Percentiles rank a stretch among this genome's conserved stretches.
phyloP scores from a whole-genome alignment of 176 grass and related monocot genomes.

The Aegilops sharonensis region DNA sequence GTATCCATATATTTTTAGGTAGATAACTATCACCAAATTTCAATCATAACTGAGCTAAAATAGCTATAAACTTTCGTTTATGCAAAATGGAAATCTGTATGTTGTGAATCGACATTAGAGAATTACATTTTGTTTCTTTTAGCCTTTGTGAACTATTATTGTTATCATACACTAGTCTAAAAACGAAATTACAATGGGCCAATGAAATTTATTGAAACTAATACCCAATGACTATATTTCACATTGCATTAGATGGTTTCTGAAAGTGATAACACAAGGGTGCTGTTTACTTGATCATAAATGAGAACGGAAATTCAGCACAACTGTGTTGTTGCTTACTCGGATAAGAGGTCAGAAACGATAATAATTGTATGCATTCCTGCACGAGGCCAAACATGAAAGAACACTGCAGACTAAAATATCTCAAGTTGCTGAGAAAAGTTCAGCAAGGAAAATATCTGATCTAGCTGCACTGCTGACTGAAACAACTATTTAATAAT shows the following conservation, averaged over 20 bases:
- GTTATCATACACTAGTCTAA: background rate
- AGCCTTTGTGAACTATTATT: background rate
- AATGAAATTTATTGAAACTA: conserved; percentile 12
- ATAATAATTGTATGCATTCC: background rate
- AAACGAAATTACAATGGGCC: background rate
- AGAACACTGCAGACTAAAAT: background rate
- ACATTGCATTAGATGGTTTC: background rate
- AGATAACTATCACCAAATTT: background rate
- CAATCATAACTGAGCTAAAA: background rate
- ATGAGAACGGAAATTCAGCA: background rate
- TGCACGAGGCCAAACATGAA: background rate
- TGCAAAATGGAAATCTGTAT: background rate
- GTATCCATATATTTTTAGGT: background rate
- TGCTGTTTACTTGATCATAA: conserved; percentile 7
- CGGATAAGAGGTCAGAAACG: background rate
- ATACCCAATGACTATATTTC: background rate
- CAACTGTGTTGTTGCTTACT: background rate
- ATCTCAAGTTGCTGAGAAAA: background rate
- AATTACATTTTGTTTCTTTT: background rate
- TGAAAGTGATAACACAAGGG: background rate
- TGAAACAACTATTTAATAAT: background rate
- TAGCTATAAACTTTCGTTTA: background rate
- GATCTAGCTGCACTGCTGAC: conserved; percentile 1
- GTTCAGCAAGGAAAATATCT: background rate
- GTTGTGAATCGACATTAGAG: background rate